Evolutionary conservation across 2,329 filamentous ascomycete genomes (phyloP).

Genomic region (Cladobotryum protrusum): DNA sequence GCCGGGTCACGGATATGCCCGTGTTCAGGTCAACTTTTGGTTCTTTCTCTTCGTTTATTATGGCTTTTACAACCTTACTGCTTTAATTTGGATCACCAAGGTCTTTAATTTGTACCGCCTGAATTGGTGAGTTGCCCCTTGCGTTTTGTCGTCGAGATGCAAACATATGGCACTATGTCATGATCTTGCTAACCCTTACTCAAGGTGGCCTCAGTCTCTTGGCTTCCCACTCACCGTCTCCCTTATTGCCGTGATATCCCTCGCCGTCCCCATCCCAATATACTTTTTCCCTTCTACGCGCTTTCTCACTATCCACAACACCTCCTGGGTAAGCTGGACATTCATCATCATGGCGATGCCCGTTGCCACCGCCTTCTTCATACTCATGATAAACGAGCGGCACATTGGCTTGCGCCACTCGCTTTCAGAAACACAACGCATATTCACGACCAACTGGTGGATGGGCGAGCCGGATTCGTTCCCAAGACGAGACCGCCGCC

Average conservation of each 20-base stretch:
- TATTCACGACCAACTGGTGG: slow-evolving; percentile 63
- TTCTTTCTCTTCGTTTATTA: slow-evolving; percentile 67
- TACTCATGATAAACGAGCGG: slow-evolving; percentile 57
- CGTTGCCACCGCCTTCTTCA: slow-evolving; percentile 58
- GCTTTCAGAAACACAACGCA: slow-evolving; percentile 60
- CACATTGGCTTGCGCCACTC: slow-evolving; percentile 55
- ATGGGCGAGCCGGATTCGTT: slow-evolving; percentile 49
- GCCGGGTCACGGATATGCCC: slow-evolving; percentile 57
- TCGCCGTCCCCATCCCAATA: slow-evolving; percentile 53
- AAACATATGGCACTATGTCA: background rate
- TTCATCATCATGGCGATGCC: slow-evolving; percentile 66
- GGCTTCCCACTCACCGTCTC: slow-evolving; percentile 60
- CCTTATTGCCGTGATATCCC: slow-evolving; percentile 54
- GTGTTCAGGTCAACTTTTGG: slow-evolving; percentile 64
- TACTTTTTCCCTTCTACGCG: slow-evolving; percentile 49
- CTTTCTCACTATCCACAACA: slow-evolving; percentile 56
- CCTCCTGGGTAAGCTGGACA: slow-evolving; percentile 63
- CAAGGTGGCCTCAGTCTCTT: slow-evolving; percentile 54
- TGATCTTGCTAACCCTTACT: slow-evolving; percentile 1
- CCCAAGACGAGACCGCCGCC: slow-evolving; percentile 36
- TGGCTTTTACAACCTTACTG: slow-evolving; percentile 61
- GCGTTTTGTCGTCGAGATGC: background rate
- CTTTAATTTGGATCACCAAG: slow-evolving; percentile 65
- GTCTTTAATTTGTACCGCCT: slow-evolving; percentile 65
- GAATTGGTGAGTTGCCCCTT: slow-evolving; percentile 46